Base-by-base conservation (phyloP, 345 rosid species). In the Syzygium oleosum region DNA sequence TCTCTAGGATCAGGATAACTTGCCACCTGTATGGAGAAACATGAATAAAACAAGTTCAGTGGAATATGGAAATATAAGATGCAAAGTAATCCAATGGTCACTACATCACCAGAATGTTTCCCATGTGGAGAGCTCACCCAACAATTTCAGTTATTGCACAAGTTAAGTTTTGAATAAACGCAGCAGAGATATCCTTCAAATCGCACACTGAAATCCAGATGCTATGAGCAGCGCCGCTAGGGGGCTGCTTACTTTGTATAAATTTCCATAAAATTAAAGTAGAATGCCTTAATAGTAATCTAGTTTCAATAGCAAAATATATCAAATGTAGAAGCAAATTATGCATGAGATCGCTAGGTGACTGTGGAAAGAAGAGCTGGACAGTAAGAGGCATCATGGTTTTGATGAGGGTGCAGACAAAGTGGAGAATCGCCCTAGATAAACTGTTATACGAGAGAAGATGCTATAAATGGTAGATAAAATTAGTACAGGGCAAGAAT, bases 1-100 rank as follows among this genome's bases (percentile, higher is more conserved):
- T 98, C 99, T 12, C 96, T 89, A 34, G 98, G 94, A 93, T 98
- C 98, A 13, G 94, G 17, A 80, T 93, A 96, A 88, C 91, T 93
- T 87, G 95, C 93, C 38, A 91, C 99, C 99, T 98, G 63, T 85
- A 86, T 31, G 31, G 86, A 89, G 85, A 88, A 84, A 89, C 49
- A 17, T 51, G 78, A 43, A 52, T 80, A 87, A 80, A 85, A 88
- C 38, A 73, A 19, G 10, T 41, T 87, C 19, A 89, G 25, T 61
- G 86, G 38, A 86, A 86, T 52, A 49, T 54, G 58, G 54, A 29
- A 19, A 84, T 52, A n/a, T 84, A 84, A 46, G 22, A 84, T 9
- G 1, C 85, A n/a, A 84, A 52, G 59, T 27, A 29, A 52, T 46
- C 85, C 43, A 5, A 38, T 38, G 83, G 46, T 73, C 83, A 38